Evolutionary conservation across 2,329 filamentous ascomycete species (phyloP).

Genomic region (Alternaria conjuncta): DNA sequence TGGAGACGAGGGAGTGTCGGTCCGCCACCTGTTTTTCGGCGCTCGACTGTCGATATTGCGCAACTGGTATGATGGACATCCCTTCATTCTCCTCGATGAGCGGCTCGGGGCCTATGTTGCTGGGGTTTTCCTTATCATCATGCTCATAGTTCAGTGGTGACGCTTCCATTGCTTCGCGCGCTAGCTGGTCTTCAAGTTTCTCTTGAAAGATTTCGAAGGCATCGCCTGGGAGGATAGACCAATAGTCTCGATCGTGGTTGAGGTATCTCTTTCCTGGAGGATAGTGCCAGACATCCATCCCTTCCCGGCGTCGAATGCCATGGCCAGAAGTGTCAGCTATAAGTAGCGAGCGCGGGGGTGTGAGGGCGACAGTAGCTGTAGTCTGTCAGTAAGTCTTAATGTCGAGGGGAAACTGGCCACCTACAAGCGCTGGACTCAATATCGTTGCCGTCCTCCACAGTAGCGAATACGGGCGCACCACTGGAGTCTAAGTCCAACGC

Average conservation of each 20-base stretch:
- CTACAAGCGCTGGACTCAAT: neutral
- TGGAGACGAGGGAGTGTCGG: slow-evolving; percentile 6
- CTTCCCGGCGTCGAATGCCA: slow-evolving; percentile 1
- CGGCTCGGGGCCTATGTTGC: slow-evolving; percentile 2
- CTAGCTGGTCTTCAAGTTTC: slow-evolving; percentile 25
- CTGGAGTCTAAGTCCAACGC: neutral
- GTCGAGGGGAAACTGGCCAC: neutral
- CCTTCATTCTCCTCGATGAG: slow-evolving; percentile 2
- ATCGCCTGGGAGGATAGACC: slow-evolving; percentile 11
- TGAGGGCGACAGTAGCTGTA: neutral
- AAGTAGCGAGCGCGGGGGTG: neutral
- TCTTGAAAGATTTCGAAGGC: slow-evolving; percentile 26
- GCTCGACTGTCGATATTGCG: slow-evolving; percentile 15
- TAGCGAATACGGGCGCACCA: neutral
- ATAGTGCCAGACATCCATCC: slow-evolving; percentile 7
- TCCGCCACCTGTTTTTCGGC: slow-evolving; percentile 2
- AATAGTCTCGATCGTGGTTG: slow-evolving; percentile 10
- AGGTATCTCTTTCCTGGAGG: slow-evolving; percentile 7
- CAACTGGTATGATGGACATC: slow-evolving; percentile 22
- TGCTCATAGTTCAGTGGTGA: slow-evolving; percentile 27
- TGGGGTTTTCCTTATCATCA: slow-evolving; percentile 31
- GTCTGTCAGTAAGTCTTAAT: neutral
- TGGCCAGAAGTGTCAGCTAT: neutral
- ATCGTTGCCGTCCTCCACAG: neutral
- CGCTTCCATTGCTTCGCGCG: slow-evolving; percentile 19